These are phyloP conservation scores for Falciphora oryzae DNA, from an alignment of 2,329 filamentous ascomycete species.

Conservation along the genomic window DNA sequence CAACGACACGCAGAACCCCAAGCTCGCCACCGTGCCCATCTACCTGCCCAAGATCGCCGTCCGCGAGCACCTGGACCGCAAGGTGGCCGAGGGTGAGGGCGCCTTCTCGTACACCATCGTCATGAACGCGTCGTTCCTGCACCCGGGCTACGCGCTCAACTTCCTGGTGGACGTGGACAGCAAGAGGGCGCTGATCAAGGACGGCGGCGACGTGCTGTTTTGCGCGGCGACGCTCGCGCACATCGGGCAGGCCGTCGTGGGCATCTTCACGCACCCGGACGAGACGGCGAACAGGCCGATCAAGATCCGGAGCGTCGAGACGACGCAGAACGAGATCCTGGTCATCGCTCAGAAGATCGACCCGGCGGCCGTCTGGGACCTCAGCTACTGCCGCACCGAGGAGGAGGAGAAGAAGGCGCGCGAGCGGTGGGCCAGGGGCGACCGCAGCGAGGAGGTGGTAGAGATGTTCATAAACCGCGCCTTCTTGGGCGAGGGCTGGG, in stretches of 20 bases:
- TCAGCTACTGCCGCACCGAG: slow-evolving; percentile 30
- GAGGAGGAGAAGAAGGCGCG: slow-evolving; percentile 32
- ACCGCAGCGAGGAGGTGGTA: slow-evolving; percentile 22
- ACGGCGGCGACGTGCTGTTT: slow-evolving; percentile 45
- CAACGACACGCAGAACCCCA: slow-evolving; percentile 12
- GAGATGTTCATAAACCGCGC: no score
- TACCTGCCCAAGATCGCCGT: slow-evolving; percentile 43
- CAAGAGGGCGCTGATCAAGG: slow-evolving; percentile 46
- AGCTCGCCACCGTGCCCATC: slow-evolving; percentile 11
- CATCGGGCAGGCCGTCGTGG: slow-evolving; percentile 44
- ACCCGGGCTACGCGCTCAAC: slow-evolving; percentile 19
- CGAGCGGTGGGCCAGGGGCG: slow-evolving; percentile 35
- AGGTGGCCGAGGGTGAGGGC: slow-evolving; percentile 9
- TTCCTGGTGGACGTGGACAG: slow-evolving; percentile 43
- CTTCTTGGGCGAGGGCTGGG: no score
- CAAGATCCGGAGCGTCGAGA: slow-evolving; percentile 48
- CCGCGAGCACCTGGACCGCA: slow-evolving; percentile 5
- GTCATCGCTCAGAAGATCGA: slow-evolving; percentile 14
- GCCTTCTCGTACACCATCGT: slow-evolving; percentile 25
- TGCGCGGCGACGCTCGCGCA: slow-evolving; percentile 42
- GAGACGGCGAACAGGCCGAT: slow-evolving; percentile 51
- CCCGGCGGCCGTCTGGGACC: slow-evolving; percentile 41
- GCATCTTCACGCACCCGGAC: slow-evolving; percentile 40
- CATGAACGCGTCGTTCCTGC: slow-evolving; percentile 24
- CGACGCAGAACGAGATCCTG: slow-evolving; percentile 50